These are phyloP conservation scores for Aphanocladium album DNA, from an alignment of 2,329 filamentous ascomycete species.

Conservation along the genomic window DNA sequence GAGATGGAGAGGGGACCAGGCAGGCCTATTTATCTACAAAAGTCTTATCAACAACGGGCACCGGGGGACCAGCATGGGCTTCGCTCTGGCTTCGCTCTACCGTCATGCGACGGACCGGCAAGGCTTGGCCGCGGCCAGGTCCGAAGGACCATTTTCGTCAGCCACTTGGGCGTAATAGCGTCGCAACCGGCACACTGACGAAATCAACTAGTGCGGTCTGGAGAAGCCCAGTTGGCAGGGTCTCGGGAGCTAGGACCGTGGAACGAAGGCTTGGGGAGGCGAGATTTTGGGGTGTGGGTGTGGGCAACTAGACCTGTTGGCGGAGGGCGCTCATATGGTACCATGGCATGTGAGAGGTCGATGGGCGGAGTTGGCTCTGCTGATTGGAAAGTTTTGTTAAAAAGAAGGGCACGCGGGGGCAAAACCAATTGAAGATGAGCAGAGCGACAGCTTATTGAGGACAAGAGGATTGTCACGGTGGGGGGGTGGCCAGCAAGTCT, in stretches of 20 bases:
- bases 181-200: not conserved
- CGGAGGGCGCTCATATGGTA: not conserved
- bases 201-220: not conserved
- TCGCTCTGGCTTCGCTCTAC: not conserved
- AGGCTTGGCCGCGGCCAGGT: conserved; percentile 7
- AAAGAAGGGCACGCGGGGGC: not conserved
- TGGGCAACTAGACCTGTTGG: not conserved
- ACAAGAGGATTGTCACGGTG: not conserved
- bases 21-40: conserved; percentile 5
- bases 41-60: not conserved
- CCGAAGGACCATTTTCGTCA: conserved; percentile 3
- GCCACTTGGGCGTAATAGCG: not conserved
- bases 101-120: not conserved
- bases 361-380: too few relatives aligned
- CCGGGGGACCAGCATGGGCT: too few relatives aligned
- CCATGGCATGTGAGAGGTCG: too few relatives aligned
- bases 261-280: not conserved
- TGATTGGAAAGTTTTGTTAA: too few relatives aligned
- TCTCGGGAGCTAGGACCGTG: not conserved
- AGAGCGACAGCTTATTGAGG: not conserved
- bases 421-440: not conserved
- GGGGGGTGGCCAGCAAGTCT: not conserved
- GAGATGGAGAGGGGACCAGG: not conserved
- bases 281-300: not conserved
- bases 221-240: not conserved